A percentile compares a stretch with the other conserved stretches of the same genome.
Conservation (phyloP, 768 basidiomycete genomes). For the Calvatia gigantea region DNA sequence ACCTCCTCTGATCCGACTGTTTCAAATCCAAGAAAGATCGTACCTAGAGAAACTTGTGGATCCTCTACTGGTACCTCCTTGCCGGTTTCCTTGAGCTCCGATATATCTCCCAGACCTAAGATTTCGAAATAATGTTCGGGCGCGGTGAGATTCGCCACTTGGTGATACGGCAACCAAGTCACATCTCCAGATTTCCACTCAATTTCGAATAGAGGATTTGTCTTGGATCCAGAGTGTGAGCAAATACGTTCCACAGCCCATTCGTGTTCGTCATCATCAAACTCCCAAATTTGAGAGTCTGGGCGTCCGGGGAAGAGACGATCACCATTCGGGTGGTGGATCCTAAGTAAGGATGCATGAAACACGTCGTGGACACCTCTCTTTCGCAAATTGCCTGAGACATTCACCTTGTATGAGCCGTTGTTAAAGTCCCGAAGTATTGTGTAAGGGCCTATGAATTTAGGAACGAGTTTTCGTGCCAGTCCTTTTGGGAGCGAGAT, state of each 20-base stretch:
- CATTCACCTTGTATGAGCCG: constrained; percentile 3
- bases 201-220: constrained; percentile 18
- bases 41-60: no score
- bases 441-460: constrained; percentile 14
- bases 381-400: constrained; percentile 15
- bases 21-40: no score
- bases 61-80: no score
- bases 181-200: constrained; percentile 21
- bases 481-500: constrained; percentile 9
- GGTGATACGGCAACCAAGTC: constrained; percentile 25
- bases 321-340: constrained; percentile 28
- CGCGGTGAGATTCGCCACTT: background rate
- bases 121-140: background rate
- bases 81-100: background rate
- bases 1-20: no score
- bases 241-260: constrained; percentile 18
- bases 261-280: constrained; percentile 13
- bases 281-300: constrained; percentile 16
- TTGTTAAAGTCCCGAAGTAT: constrained; percentile 11
- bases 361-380: constrained; percentile 28
- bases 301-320: constrained; percentile 25
- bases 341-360: constrained; percentile 28
- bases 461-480: constrained; percentile 13
- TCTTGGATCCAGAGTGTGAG: constrained; percentile 14
- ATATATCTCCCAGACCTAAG: background rate